Percentiles rank a stretch among this genome's conserved stretches.
These are phyloP conservation scores for Pelargonium citronellum DNA, from an alignment of 441 rosid genomes.

Conservation along the genomic window DNA sequence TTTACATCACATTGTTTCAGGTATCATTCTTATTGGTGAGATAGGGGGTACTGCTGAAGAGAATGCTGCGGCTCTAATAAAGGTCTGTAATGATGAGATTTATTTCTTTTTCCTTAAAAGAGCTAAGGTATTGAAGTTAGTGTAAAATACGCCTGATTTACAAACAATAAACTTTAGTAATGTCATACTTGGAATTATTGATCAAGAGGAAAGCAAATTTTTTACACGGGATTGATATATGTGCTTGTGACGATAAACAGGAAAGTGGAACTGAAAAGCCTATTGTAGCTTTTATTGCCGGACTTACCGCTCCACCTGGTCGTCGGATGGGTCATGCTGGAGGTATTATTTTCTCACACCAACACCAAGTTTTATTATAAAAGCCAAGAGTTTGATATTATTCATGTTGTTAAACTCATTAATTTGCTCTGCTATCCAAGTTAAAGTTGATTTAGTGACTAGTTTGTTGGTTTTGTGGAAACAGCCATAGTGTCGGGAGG, in stretches of 20 bases:
- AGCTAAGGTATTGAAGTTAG: not conserved
- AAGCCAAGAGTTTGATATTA: not conserved
- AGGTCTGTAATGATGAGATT: slow-evolving; percentile 34
- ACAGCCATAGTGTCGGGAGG: slow-evolving; percentile 92
- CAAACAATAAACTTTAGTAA: no score
- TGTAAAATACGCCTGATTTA: no score
- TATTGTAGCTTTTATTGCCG: slow-evolving; percentile 93
- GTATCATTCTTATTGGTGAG: slow-evolving; percentile 80
- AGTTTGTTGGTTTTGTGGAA: slow-evolving; percentile 18
- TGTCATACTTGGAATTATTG: no score
- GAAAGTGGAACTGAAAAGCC: slow-evolving; percentile 94
- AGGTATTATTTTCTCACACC: slow-evolving; percentile 39
- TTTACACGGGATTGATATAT: slow-evolving; percentile 1
- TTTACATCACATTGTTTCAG: slow-evolving; percentile 32
- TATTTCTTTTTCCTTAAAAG: not conserved
- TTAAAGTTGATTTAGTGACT: not conserved
- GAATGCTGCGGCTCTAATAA: slow-evolving; percentile 82
- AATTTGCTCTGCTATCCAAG: not conserved
- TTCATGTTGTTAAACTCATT: not conserved
- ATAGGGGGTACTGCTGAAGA: slow-evolving; percentile 96
- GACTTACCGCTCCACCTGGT: slow-evolving; percentile 96
- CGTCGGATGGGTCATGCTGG: slow-evolving; percentile 99
- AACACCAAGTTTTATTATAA: not conserved
- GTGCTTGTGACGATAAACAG: slow-evolving; percentile 33
- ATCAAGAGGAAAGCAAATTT: not conserved